Conservation (phyloP, 2,329 filamentous ascomycete species). For the Daldinia eschscholtzii region DNA sequence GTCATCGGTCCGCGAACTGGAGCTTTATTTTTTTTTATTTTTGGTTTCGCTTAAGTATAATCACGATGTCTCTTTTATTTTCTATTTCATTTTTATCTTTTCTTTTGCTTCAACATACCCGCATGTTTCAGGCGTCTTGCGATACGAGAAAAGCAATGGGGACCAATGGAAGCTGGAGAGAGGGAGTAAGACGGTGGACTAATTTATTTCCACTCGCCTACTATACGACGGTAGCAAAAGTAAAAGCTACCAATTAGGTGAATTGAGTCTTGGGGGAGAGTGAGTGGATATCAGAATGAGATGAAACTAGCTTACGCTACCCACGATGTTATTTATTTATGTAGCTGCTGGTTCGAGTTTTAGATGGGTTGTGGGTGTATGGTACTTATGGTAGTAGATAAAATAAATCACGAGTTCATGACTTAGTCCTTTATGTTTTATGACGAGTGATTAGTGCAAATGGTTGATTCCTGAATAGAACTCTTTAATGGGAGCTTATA, state of each 20-base stretch:
- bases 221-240: slow-evolving; percentile 2
- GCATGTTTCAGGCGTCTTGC: slow-evolving; percentile 45
- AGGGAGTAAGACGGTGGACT: neutral
- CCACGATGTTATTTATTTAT: slow-evolving; percentile 12
- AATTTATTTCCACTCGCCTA: neutral
- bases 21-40: slow-evolving; percentile 20
- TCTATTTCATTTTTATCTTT: neutral
- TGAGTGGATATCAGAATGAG: slow-evolving; percentile 36
- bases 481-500: neutral
- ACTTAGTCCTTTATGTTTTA: neutral
- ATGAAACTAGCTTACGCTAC: slow-evolving; percentile 22
- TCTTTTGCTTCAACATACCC: slow-evolving; percentile 40
- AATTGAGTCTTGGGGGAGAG: neutral
- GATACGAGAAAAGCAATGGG: slow-evolving; percentile 14
- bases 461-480: neutral
- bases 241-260: neutral
- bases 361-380: neutral
- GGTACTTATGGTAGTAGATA: slow-evolving; percentile 12
- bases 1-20: slow-evolving; percentile 30
- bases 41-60: slow-evolving; percentile 21
- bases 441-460: neutral
- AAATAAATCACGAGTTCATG: slow-evolving; percentile 11
- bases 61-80: slow-evolving; percentile 23
- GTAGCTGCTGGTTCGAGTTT: slow-evolving; percentile 11
- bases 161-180: neutral